Conservation (phyloP, 345 rosid species). For the Kandelia obovata region DNA sequence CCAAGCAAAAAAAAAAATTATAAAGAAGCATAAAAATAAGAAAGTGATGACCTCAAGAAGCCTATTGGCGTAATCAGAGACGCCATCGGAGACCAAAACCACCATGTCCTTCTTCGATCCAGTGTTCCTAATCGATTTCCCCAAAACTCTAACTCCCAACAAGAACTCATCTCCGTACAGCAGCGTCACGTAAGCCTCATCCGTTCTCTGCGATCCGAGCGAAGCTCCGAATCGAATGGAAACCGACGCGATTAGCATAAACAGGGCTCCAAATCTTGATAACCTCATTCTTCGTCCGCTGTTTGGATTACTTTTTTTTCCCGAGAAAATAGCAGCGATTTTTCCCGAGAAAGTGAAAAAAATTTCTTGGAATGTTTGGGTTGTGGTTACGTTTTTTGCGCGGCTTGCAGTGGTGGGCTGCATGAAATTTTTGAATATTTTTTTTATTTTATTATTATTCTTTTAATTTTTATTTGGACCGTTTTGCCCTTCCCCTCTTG, state of each 20-base stretch:
- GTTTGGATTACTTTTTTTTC: neutral
- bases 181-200: slow-evolving; percentile 76
- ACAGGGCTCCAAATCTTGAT: neutral
- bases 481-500: too few relatives aligned
- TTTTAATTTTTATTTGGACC: too few relatives aligned
- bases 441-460: too few relatives aligned
- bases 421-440: too few relatives aligned
- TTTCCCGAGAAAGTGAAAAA: neutral
- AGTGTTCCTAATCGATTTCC: slow-evolving; percentile 80
- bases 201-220: slow-evolving; percentile 36
- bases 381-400: too few relatives aligned
- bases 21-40: neutral
- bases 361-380: too few relatives aligned
- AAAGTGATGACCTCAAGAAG: slow-evolving; percentile 47
- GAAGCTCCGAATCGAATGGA: slow-evolving; percentile 34
- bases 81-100: slow-evolving; percentile 91
- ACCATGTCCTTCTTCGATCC: slow-evolving; percentile 82
- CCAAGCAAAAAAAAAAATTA: too few relatives aligned
- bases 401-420: too few relatives aligned
- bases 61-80: slow-evolving; percentile 63
- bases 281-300: slow-evolving; percentile 7
- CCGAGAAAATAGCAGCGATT: slow-evolving; percentile 2
- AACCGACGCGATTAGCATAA: slow-evolving; percentile 24
- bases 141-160: slow-evolving; percentile 89
- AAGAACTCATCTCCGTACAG: slow-evolving; percentile 92